These are phyloP conservation scores for Skeletonema tropicum DNA, from an alignment of 108 stramenopile genomes.

Conservation along the genomic window DNA sequence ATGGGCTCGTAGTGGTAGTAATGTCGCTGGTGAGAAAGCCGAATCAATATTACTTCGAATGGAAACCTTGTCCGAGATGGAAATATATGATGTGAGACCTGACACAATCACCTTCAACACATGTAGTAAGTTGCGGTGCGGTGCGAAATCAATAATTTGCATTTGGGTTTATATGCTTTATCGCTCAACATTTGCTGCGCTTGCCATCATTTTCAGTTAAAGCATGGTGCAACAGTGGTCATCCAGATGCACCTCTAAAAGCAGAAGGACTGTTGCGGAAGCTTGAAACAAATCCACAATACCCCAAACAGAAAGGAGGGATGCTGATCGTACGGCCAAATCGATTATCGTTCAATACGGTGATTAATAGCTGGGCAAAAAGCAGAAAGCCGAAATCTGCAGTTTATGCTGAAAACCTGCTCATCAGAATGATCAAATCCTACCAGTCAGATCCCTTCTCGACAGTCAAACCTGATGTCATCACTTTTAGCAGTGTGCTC, in stretches of 20 bases:
- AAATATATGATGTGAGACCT: slow-evolving; percentile 52
- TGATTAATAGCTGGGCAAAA: slow-evolving; percentile 68
- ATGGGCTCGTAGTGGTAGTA: slow-evolving; percentile 59
- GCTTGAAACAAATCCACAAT: slow-evolving; percentile 51
- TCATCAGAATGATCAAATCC: slow-evolving; percentile 60
- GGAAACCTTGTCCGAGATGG: slow-evolving; percentile 43
- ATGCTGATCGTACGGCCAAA: slow-evolving; percentile 56
- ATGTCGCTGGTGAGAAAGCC: slow-evolving; percentile 53
- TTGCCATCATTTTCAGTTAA: slow-evolving; percentile 39
- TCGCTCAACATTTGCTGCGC: slow-evolving; percentile 49
- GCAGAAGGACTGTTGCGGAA: slow-evolving; percentile 62
- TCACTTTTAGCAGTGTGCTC: slow-evolving; percentile 65
- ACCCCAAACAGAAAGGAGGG: slow-evolving; percentile 31
- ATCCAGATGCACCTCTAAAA: slow-evolving; percentile 54
- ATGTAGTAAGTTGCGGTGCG: slow-evolving; percentile 43
- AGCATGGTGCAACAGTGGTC: slow-evolving; percentile 65
- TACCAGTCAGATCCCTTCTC: slow-evolving; percentile 32
- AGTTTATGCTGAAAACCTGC: slow-evolving; percentile 48
- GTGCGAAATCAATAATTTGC: not conserved
- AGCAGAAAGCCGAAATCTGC: slow-evolving; percentile 44
- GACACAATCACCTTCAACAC: slow-evolving; percentile 76
- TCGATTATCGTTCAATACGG: slow-evolving; percentile 64
- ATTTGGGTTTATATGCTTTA: not conserved
- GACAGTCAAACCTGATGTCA: slow-evolving; percentile 59
- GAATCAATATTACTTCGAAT: slow-evolving; percentile 54